Evolutionary conservation across 2,329 filamentous ascomycete species (phyloP).

Genomic region (Metarhizium guizhouense): DNA sequence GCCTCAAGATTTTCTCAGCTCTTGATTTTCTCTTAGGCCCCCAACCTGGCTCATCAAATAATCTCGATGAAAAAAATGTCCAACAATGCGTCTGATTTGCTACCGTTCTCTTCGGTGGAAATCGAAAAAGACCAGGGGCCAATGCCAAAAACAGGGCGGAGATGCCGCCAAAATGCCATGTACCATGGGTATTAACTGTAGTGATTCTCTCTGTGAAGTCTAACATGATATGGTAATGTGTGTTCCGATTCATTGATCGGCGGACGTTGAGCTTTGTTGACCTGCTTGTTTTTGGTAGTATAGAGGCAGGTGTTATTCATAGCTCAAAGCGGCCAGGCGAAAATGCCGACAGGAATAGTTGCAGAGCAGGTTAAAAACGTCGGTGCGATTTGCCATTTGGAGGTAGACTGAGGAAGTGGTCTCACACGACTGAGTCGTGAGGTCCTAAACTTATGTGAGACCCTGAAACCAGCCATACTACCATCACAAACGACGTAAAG

Average conservation of each 20-base stretch:
- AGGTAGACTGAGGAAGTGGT: neutral
- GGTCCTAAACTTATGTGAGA: conserved; percentile 14
- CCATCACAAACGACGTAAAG: conserved; percentile 31
- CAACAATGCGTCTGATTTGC: neutral
- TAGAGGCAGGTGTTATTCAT: neutral
- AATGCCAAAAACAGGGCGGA: neutral
- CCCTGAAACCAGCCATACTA: conserved; percentile 34
- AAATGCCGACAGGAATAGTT: neutral
- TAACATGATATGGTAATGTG: no score
- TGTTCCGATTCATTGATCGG: neutral
- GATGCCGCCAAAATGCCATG: neutral
- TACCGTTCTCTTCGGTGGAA: neutral
- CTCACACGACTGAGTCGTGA: neutral
- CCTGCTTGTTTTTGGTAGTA: neutral
- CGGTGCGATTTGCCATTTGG: neutral
- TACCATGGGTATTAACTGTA: neutral
- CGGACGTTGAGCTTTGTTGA: neutral
- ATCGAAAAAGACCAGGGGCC: neutral
- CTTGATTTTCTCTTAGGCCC: conserved; percentile 9
- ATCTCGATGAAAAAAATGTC: neutral
- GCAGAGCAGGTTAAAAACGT: neutral
- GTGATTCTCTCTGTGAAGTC: no score
- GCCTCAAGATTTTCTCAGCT: conserved; percentile 10
- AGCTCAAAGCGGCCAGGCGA: neutral
- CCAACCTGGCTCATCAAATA: neutral